Percentiles rank a stretch among this genome's conserved stretches.
These are phyloP conservation scores for Tricholoma saponaceum DNA, from an alignment of 768 basidiomycete genomes.

Conservation along the genomic window DNA sequence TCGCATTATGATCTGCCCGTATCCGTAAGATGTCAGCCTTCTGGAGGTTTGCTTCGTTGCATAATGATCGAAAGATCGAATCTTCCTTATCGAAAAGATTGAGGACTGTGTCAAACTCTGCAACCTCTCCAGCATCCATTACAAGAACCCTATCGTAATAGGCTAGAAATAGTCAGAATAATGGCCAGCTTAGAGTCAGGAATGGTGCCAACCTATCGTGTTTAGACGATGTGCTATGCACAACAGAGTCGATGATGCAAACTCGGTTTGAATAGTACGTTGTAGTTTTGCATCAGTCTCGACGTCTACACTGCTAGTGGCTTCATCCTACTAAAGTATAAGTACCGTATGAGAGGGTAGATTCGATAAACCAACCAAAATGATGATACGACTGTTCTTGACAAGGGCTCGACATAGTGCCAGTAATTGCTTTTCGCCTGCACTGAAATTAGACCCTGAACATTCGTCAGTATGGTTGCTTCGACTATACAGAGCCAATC, in stretches of 20 bases:
- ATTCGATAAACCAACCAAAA: constrained; percentile 36
- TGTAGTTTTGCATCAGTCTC: constrained; percentile 62
- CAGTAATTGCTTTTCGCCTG: constrained; percentile 65
- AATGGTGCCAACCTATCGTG: constrained; percentile 7
- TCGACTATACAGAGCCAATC: no score
- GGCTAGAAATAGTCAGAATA: constrained; percentile 23
- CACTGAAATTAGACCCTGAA: constrained; percentile 56
- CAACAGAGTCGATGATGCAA: constrained; percentile 47
- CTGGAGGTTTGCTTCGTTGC: constrained; percentile 53
- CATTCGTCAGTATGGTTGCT: not conserved
- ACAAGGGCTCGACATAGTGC: constrained; percentile 60
- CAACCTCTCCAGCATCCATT: constrained; percentile 62
- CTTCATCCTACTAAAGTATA: constrained; percentile 6
- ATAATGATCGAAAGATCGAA: constrained; percentile 66
- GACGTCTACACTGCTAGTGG: constrained; percentile 44
- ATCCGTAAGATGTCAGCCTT: constrained; percentile 2
- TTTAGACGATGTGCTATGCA: constrained; percentile 49
- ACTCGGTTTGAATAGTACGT: constrained; percentile 59
- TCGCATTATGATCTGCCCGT: not conserved
- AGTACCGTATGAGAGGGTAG: not conserved
- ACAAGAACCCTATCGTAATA: constrained; percentile 67
- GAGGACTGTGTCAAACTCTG: constrained; percentile 70
- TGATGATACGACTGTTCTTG: constrained; percentile 55
- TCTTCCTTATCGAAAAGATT: constrained; percentile 51
- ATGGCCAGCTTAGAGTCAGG: not conserved